Conservation (phyloP, 208 protist genomes). For the Naegleria lovaniensis region DNA sequence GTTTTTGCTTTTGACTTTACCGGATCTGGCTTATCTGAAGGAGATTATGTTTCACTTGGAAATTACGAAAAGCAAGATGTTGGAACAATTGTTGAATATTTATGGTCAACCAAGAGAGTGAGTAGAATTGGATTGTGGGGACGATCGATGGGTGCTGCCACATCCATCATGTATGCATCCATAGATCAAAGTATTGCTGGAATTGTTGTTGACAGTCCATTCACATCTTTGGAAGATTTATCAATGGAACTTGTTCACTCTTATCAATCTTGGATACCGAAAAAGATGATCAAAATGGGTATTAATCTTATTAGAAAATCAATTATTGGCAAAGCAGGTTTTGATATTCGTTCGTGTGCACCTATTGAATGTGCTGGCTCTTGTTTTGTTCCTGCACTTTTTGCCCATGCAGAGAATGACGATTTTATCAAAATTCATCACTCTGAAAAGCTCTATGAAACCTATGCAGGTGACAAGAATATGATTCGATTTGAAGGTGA, state of each 20-base stretch:
- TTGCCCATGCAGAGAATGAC: constrained; percentile 80
- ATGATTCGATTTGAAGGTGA: constrained; percentile 57
- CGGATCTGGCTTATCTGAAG: constrained; percentile 78
- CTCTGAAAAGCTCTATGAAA: neutral
- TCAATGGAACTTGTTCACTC: constrained; percentile 67
- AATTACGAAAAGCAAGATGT: constrained; percentile 89
- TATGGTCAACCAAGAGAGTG: constrained; percentile 35
- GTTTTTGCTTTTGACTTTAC: constrained; percentile 83
- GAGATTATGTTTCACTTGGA: constrained; percentile 86
- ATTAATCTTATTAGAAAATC: constrained; percentile 70
- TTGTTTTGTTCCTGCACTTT: constrained; percentile 70
- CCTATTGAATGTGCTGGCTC: constrained; percentile 64
- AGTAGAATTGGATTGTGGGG: constrained; percentile 64
- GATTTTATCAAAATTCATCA: constrained; percentile 64
- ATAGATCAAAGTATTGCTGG: constrained; percentile 74
- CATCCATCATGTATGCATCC: constrained; percentile 81
- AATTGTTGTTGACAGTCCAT: constrained; percentile 85
- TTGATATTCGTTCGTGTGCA: constrained; percentile 75
- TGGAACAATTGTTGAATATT: constrained; percentile 68
- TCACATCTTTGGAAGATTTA: constrained; percentile 67
- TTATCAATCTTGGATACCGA: constrained; percentile 61
- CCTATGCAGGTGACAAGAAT: constrained; percentile 25
- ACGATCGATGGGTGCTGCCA: constrained; percentile 87
- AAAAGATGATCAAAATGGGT: constrained; percentile 59
- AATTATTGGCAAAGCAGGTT: constrained; percentile 72